These are phyloP conservation scores for Phytophthora lateralis DNA, from an alignment of 352 stramenopile species.

Conservation along the genomic window DNA sequence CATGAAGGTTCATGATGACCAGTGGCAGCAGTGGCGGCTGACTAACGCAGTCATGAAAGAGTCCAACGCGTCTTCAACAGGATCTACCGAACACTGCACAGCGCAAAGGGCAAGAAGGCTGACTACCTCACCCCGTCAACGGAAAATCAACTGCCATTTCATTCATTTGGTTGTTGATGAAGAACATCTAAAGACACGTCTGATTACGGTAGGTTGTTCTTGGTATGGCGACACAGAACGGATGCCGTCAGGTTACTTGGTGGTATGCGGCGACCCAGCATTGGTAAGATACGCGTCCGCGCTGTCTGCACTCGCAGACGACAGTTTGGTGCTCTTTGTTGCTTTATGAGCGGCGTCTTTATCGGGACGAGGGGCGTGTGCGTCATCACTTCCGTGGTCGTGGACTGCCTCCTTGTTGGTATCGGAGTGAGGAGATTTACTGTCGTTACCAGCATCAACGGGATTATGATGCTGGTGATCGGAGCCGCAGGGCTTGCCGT, in stretches of 20 bases:
- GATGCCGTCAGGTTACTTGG: background rate
- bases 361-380: background rate
- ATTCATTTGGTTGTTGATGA: no score
- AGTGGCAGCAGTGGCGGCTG: background rate
- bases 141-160: no score
- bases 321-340: background rate
- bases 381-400: background rate
- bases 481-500: background rate
- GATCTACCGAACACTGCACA: no score
- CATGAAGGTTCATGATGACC: no score
- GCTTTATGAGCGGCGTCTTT: background rate
- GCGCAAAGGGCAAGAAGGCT: no score
- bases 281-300: constrained; percentile 1
- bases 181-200: no score
- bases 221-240: no score
- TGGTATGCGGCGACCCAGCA: background rate
- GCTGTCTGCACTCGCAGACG: background rate
- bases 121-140: no score
- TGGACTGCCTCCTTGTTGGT: background rate
- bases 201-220: no score
- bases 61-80: background rate
- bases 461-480: background rate
- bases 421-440: background rate
- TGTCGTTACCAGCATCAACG: background rate
- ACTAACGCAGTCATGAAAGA: background rate